Percentiles rank a stretch among this genome's conserved stretches.
Conservation (phyloP, 768 basidiomycete genomes). For the Strobilomyces echinocephalus region DNA sequence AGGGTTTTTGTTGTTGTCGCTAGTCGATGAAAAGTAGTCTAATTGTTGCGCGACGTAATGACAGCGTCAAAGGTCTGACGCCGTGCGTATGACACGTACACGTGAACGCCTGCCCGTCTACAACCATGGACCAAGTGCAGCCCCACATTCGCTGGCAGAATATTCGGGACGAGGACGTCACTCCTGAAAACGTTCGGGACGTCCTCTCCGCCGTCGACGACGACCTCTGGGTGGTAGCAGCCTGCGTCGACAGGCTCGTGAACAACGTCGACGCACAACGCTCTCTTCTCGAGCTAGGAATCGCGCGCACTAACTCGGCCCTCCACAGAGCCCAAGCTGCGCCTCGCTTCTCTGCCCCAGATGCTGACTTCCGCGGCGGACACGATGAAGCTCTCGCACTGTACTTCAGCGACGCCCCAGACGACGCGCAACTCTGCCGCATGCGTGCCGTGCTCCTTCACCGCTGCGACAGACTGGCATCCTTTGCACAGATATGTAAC, state of each 20-base stretch:
- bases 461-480: constrained; percentile 65
- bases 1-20: constrained; percentile 16
- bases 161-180: constrained; percentile 56
- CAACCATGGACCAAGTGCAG: constrained; percentile 36
- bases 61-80: neutral
- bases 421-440: constrained; percentile 60
- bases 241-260: constrained; percentile 65
- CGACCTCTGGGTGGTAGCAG: constrained; percentile 76
- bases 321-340: constrained; percentile 43
- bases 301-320: constrained; percentile 52
- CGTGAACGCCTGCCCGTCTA: neutral
- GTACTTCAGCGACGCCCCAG: constrained; percentile 54
- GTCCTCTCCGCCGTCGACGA: constrained; percentile 51
- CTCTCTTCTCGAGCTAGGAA: constrained; percentile 56
- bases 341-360: constrained; percentile 23
- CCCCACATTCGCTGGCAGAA: constrained; percentile 51
- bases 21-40: constrained; percentile 29
- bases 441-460: constrained; percentile 66
- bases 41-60: neutral
- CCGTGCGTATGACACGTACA: neutral
- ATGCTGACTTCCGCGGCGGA: constrained; percentile 14
- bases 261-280: constrained; percentile 52
- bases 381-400: constrained; percentile 33
- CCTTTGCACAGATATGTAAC: constrained; percentile 61
- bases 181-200: constrained; percentile 42